Evolutionary conservation across 768 basidiomycete genomes (phyloP).

Genomic region (Boletus sp.): DNA sequence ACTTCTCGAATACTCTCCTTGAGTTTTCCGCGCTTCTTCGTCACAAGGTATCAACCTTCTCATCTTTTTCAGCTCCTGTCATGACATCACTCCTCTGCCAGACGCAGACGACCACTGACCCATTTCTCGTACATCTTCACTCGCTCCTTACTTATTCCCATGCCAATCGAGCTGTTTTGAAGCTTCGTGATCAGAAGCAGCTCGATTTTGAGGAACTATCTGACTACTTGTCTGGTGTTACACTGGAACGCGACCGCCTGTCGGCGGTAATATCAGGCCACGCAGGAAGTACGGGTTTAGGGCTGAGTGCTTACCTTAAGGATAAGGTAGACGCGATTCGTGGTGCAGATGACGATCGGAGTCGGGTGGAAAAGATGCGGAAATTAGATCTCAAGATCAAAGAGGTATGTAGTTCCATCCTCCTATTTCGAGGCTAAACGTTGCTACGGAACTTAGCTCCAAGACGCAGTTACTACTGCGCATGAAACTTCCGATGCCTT

Average conservation of each 20-base stretch:
- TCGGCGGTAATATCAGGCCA: slow-evolving; percentile 89
- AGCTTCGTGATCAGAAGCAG: slow-evolving; percentile 96
- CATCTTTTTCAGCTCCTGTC: background rate
- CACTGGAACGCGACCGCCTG: slow-evolving; percentile 87
- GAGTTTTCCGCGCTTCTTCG: slow-evolving; percentile 91
- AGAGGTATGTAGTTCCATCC: slow-evolving; percentile 54
- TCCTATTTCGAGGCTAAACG: background rate
- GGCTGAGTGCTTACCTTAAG: slow-evolving; percentile 84
- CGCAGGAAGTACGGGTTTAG: slow-evolving; percentile 80
- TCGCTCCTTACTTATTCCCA: slow-evolving; percentile 92
- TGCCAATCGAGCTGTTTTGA: slow-evolving; percentile 90
- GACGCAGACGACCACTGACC: slow-evolving; percentile 91
- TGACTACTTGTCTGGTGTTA: slow-evolving; percentile 91
- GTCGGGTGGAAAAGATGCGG: slow-evolving; percentile 88
- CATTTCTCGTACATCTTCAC: slow-evolving; percentile 86
- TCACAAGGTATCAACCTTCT: slow-evolving; percentile 58
- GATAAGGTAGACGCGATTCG: slow-evolving; percentile 90
- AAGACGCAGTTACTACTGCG: slow-evolving; percentile 93
- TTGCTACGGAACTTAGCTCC: slow-evolving; percentile 53
- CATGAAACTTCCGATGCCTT: slow-evolving; percentile 97
- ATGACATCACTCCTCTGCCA: slow-evolving; percentile 29
- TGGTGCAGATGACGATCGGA: slow-evolving; percentile 91
- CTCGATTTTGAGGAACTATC: slow-evolving; percentile 97
- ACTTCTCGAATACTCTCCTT: slow-evolving; percentile 93
- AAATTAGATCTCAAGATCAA: slow-evolving; percentile 94